Evolutionary conservation across 495 filamentous ascomycete species (phyloP).

Genomic region (Penicillium egyptiacum): DNA sequence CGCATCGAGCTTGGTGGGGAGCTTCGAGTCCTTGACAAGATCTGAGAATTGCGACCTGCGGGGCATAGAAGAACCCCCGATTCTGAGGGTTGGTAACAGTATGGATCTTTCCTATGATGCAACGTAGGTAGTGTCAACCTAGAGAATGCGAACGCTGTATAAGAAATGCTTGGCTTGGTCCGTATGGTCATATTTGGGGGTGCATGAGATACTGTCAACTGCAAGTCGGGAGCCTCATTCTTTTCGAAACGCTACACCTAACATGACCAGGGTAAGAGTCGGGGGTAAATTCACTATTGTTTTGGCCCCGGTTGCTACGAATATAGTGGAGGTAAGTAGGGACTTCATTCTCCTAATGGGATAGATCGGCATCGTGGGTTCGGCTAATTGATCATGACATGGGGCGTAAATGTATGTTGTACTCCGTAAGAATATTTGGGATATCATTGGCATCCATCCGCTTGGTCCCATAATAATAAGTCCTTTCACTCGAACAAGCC

Average conservation of each 20-base stretch:
- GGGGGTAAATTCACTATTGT: slow-evolving; percentile 10
- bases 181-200: background rate
- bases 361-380: slow-evolving; percentile 10
- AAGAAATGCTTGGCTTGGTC: background rate
- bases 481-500: slow-evolving; percentile 22
- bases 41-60: slow-evolving; percentile 22
- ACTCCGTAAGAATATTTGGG: background rate
- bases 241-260: background rate
- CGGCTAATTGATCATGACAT: slow-evolving; percentile 9
- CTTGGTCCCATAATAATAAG: background rate
- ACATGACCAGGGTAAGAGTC: background rate
- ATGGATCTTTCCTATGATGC: background rate
- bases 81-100: background rate
- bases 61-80: background rate
- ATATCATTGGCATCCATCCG: background rate
- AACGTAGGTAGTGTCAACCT: background rate
- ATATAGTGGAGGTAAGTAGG: background rate
- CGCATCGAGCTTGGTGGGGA: slow-evolving; percentile 15
- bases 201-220: background rate
- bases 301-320: background rate
- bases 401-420: background rate
- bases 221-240: background rate
- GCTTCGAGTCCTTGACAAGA: slow-evolving; percentile 21
- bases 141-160: background rate
- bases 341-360: slow-evolving; percentile 11